A percentile compares a stretch with the other conserved stretches of the same genome.
phyloP scores from a whole-genome alignment of 371 early-diverging fungal species.

The Coemansia sp. region DNA sequence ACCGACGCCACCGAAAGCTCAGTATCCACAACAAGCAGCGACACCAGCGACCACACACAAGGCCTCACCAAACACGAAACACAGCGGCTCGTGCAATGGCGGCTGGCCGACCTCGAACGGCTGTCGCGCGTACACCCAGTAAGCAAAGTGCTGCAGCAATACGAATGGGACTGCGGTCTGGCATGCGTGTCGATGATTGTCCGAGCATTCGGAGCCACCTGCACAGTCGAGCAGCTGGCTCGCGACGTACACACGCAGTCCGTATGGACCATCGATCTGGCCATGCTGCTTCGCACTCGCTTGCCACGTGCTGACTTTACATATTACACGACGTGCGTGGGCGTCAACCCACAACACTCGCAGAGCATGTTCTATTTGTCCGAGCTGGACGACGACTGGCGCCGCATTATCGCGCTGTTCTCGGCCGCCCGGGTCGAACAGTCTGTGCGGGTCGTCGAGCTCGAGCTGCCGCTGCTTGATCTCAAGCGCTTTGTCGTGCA shows the following conservation, averaged over 20 bases:
- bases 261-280: constrained; percentile 89
- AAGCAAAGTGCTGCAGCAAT: constrained; percentile 47
- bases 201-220: constrained; percentile 56
- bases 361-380: constrained; percentile 68
- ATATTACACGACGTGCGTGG: constrained; percentile 80
- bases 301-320: constrained; percentile 71
- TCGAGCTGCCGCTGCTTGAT: constrained; percentile 73
- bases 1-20: constrained; percentile 38
- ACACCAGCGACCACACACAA: background rate
- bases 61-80: constrained; percentile 17
- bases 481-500: constrained; percentile 74
- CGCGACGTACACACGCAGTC: constrained; percentile 59
- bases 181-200: constrained; percentile 79
- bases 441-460: constrained; percentile 66
- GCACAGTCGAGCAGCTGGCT: constrained; percentile 53
- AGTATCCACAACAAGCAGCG: constrained; percentile 19
- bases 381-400: constrained; percentile 68
- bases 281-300: constrained; percentile 66
- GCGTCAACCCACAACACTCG: constrained; percentile 72
- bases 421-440: constrained; percentile 67
- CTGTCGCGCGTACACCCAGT: constrained; percentile 44
- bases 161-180: constrained; percentile 82
- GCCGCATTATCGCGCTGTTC: constrained; percentile 74
- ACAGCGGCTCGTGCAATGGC: constrained; percentile 26
- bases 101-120: constrained; percentile 35